Evolutionary conservation across 31 red algal species (phyloP).

Genomic region (Pterothamnion heteromorphum): DNA sequence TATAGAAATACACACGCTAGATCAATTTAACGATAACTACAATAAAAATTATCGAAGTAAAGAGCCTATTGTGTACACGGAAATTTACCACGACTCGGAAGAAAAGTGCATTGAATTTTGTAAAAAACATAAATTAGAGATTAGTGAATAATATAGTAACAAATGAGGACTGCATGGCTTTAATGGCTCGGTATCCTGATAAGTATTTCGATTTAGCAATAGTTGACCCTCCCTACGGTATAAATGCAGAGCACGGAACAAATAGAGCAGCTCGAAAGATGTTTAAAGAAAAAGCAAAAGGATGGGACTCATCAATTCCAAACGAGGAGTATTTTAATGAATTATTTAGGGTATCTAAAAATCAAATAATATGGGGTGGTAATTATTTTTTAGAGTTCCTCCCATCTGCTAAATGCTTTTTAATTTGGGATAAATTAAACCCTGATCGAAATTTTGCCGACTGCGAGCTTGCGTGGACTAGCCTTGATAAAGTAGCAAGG

Average conservation of each 20-base stretch:
- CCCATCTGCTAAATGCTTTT: background rate
- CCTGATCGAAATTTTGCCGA: background rate
- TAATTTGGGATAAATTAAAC: conserved; percentile 1
- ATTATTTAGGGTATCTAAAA: background rate
- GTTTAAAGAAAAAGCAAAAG: background rate
- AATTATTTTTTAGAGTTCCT: background rate
- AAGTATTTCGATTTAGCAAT: conserved; percentile 1
- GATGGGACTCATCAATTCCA: background rate
- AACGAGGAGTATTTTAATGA: background rate
- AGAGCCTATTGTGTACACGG: no score
- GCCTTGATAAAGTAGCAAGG: background rate
- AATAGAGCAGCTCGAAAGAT: background rate
- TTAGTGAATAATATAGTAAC: background rate
- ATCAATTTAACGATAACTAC: no score
- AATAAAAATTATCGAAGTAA: no score
- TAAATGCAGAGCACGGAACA: background rate
- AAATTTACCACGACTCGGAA: no score
- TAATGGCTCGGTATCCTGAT: conserved; percentile 16
- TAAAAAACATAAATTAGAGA: no score
- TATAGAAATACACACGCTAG: no score
- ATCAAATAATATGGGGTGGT: conserved; percentile 22
- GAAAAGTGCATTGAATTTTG: no score
- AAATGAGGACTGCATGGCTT: background rate
- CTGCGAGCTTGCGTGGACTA: background rate
- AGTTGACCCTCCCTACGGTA: conserved; percentile 15